Percentiles rank a stretch among this genome's conserved stretches.
Conservation (phyloP, 805 yeast species). For the Grigorovia jiainica region DNA sequence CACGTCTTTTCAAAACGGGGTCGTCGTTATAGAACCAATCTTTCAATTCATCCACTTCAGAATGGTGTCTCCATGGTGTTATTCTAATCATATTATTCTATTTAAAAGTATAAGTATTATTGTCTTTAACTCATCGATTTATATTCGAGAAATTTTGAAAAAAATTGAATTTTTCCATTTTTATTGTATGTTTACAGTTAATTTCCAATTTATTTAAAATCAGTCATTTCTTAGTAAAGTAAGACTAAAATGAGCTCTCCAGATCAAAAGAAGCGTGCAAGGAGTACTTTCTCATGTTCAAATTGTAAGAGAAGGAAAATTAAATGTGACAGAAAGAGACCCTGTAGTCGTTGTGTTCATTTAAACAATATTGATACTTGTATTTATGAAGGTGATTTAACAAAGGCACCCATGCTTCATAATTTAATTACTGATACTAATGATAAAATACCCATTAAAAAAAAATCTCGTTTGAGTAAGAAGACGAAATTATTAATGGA, state of each 20-base stretch:
- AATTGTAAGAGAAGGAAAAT: constrained; percentile 27
- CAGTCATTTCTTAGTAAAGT: too few relatives aligned
- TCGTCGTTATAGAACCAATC: constrained; percentile 43
- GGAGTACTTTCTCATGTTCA: constrained; percentile 25
- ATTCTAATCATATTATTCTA: constrained; percentile 16
- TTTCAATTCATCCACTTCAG: constrained; percentile 39
- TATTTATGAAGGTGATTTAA: constrained; percentile 4
- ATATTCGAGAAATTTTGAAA: too few relatives aligned
- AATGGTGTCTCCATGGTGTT: constrained; percentile 31
- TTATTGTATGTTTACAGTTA: too few relatives aligned
- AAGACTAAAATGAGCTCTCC: too few relatives aligned
- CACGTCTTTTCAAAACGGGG: constrained; percentile 30
- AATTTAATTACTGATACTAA: background rate
- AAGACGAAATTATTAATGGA: too few relatives aligned
- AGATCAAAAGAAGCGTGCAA: constrained; percentile 16
- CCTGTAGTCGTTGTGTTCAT: constrained; percentile 21
- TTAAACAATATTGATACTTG: constrained; percentile 17
- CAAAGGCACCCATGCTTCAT: background rate
- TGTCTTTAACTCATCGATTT: background rate
- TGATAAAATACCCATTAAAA: too few relatives aligned
- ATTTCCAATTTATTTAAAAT: too few relatives aligned
- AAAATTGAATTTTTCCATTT: too few relatives aligned
- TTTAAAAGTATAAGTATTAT: background rate
- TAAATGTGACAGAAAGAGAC: constrained; percentile 22
- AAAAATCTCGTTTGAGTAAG: too few relatives aligned